A percentile compares a stretch with the other conserved stretches of the same genome.
Conservation (phyloP, 768 basidiomycete genomes). For the Macrolepiota fuliginosa region DNA sequence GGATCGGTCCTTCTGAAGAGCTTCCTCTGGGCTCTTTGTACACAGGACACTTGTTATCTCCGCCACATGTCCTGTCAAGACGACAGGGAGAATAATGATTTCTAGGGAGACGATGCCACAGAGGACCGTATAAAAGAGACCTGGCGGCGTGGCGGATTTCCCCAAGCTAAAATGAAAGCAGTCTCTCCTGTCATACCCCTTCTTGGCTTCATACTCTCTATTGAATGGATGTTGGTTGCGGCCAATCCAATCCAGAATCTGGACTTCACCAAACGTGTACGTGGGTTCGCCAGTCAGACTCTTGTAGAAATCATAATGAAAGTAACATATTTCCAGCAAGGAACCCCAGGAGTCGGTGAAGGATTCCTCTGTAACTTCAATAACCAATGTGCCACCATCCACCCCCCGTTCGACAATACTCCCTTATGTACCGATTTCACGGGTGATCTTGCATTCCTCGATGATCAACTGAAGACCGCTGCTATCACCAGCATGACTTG, state of each 20-base stretch:
- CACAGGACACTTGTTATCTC: too few species aligned
- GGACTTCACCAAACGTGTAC: neutral
- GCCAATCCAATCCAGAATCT: neutral
- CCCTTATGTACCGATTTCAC: neutral
- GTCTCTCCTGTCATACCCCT: neutral
- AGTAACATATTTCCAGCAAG: neutral
- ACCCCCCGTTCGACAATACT: neutral
- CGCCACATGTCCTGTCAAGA: neutral
- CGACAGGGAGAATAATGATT: neutral
- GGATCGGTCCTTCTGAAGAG: neutral
- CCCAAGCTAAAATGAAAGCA: neutral
- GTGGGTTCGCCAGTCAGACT: neutral
- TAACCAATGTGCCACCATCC: neutral
- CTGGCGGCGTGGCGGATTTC: neutral
- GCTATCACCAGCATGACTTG: neutral
- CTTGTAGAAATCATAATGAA: neutral
- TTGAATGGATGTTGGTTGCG: too few species aligned
- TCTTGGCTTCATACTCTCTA: neutral
- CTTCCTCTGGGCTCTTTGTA: neutral
- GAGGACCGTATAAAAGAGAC: neutral
- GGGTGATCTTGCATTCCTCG: conserved; percentile 3
- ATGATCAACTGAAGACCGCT: neutral
- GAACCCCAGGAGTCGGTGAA: neutral
- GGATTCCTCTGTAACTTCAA: neutral
- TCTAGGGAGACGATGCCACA: neutral